Conservation (phyloP, 1,284 basidiomycete species). For the Moesziomyces antarcticus region DNA sequence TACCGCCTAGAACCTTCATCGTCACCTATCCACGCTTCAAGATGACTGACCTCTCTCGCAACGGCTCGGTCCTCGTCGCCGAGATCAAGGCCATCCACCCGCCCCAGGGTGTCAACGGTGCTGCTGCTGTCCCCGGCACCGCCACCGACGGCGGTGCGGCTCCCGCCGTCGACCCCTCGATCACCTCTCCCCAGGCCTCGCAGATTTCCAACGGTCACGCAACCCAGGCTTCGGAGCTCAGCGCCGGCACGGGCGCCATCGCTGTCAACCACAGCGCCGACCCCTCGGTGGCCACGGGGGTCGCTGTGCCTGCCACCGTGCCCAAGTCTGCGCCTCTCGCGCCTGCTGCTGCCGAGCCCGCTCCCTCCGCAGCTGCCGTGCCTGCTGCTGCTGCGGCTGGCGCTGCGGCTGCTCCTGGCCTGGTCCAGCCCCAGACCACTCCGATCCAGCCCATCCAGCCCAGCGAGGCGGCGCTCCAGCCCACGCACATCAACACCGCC, state of each 20-base stretch:
- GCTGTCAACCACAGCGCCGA: conserved; percentile 29
- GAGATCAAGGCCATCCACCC: conserved; percentile 48
- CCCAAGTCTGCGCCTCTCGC: not conserved
- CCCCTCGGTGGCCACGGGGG: conserved; percentile 29
- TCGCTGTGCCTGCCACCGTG: conserved; percentile 5
- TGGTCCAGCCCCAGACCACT: conserved; percentile 27
- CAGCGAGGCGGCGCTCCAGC: conserved; percentile 18
- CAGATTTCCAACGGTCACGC: conserved; percentile 21
- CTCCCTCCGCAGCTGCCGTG: conserved; percentile 1
- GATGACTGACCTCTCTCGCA: conserved; percentile 47
- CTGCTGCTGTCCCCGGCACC: conserved; percentile 7
- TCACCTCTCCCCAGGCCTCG: conserved; percentile 26
- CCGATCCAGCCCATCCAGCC: conserved; percentile 35
- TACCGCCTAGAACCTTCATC: not conserved
- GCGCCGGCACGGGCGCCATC: conserved; percentile 33
- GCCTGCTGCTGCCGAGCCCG: conserved; percentile 1
- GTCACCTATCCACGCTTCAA: conserved; percentile 3
- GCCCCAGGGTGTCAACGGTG: conserved; percentile 17
- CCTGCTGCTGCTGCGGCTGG: conserved; percentile 3
- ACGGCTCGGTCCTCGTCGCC: conserved; percentile 48
- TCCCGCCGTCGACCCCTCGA: conserved; percentile 32
- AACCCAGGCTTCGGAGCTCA: conserved; percentile 26
- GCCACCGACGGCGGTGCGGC: conserved; percentile 31
- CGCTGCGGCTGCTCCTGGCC: conserved; percentile 28
- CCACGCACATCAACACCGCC: conserved; percentile 34